Percentiles rank a stretch among this genome's conserved stretches.
Evolutionary conservation across 345 rosid genomes (phyloP).

Genomic region (Eucalyptus decipiens): DNA sequence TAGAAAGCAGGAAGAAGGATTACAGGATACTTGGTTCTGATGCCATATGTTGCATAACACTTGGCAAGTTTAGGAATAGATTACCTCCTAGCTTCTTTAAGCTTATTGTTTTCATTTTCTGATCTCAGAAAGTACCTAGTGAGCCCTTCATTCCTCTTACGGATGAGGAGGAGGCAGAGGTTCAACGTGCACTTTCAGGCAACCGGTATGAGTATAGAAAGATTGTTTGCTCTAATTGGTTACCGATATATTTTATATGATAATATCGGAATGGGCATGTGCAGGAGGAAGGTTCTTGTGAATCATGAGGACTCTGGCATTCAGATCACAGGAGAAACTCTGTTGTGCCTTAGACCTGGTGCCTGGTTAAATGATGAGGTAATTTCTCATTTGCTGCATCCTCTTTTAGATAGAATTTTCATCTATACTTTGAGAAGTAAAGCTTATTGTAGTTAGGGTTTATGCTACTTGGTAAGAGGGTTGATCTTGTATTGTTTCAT

Average conservation of each 20-base stretch:
- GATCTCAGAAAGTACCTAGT: slow-evolving; percentile 35
- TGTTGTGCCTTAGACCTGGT: slow-evolving; percentile 66
- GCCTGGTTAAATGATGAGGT: slow-evolving; percentile 99
- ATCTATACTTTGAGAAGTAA: background rate
- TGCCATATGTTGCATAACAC: background rate
- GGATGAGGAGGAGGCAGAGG: slow-evolving; percentile 55
- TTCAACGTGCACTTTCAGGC: slow-evolving; percentile 38
- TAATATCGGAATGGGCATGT: background rate
- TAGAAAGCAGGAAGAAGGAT: background rate
- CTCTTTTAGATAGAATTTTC: background rate
- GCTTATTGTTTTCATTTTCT: background rate
- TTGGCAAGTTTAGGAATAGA: background rate
- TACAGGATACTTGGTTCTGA: background rate
- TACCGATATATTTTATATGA: background rate
- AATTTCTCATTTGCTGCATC: background rate
- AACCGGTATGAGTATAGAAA: slow-evolving; percentile 24
- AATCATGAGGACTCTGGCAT: slow-evolving; percentile 52
- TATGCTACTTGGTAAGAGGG: background rate
- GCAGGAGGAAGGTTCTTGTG: slow-evolving; percentile 54
- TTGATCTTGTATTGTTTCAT: background rate
- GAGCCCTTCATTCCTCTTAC: slow-evolving; percentile 71
- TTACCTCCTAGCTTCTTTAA: background rate
- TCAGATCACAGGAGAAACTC: slow-evolving; percentile 51
- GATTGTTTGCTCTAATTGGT: background rate
- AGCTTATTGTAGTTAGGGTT: background rate